Evolutionary conservation across 1,284 basidiomycete genomes (phyloP), one percentile per base, ranked within the genome.

Genomic region (Apiotrichum akiyoshidainum): DNA sequence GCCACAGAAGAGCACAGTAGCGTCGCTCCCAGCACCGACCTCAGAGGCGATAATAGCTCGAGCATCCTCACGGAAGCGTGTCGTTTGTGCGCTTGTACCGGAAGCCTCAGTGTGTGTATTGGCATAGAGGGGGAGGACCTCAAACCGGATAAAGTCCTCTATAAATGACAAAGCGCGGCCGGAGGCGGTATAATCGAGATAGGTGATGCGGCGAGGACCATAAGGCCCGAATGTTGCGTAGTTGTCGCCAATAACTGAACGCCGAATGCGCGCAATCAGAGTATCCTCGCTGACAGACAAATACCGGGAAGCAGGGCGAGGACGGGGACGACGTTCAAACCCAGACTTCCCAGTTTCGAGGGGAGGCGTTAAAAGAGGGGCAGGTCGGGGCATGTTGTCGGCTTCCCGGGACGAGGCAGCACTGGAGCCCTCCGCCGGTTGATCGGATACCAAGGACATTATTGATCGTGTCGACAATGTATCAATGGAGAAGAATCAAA

Each of bases 51-150:
- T 54, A 19, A 54, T 26, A 7, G 34, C 41, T 2, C 59, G 59
- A 2, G 55, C 59, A 22, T 57, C 55, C 39, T 60, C 46, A 12
- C 57, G 50, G 17, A 58, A 50, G 5, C 19, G 35, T 2, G 51
- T 57, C 17, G 55, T 60, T 17, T 60, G 59, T 22, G 35, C 19
- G 14, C 50, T 46, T 6, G 55, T 57, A 6, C 37, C 46, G 2
- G 55, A 46, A 1, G 52, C 39, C 47, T 60, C 59, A 26, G 55
- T 54, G 47, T 60, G 59, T 12, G 59, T 60, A 42, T 60, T 60
- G 35, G 51, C 59, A 44, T 60, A 60, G 40, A 41, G 26, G 11
- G 59, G 59, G 9, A 57, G 46, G 1, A 60, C 59, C 13, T 54
- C 52, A 1, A 17, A n/a, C 13, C 37, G 40, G 14, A 60, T 53